These are phyloP conservation scores for Neocucurbitaria cava DNA, from an alignment of 2,329 filamentous ascomycete genomes.

Conservation along the genomic window DNA sequence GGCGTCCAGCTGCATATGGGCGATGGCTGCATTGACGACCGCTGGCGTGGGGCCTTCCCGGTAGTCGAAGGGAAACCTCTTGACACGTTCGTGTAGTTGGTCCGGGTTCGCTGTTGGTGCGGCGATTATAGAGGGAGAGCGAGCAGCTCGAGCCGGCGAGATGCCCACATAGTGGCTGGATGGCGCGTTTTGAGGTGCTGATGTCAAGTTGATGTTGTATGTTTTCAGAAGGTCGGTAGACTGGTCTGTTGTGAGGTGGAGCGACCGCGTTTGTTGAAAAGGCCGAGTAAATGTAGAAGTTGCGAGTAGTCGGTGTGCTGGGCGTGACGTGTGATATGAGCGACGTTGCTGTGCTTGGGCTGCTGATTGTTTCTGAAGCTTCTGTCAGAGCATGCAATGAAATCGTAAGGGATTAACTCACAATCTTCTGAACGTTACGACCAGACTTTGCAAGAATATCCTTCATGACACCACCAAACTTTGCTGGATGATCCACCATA, in stretches of 20 bases:
- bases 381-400: not conserved
- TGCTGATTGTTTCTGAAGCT: slow-evolving; percentile 41
- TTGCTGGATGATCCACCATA: slow-evolving; percentile 77
- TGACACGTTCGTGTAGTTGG: slow-evolving; percentile 53
- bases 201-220: slow-evolving; percentile 57
- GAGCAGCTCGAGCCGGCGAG: slow-evolving; percentile 68
- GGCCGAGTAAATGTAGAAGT: slow-evolving; percentile 1
- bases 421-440: slow-evolving; percentile 50
- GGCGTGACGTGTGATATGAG: slow-evolving; percentile 50
- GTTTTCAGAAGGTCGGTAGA: slow-evolving; percentile 64
- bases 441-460: slow-evolving; percentile 59
- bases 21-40: slow-evolving; percentile 53
- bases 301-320: slow-evolving; percentile 19
- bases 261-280: slow-evolving; percentile 54
- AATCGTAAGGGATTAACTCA: slow-evolving; percentile 19
- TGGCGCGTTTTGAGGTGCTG: slow-evolving; percentile 38
- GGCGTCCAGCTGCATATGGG: slow-evolving; percentile 62
- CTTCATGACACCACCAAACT: slow-evolving; percentile 74
- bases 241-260: slow-evolving; percentile 64
- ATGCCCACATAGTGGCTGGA: slow-evolving; percentile 65
- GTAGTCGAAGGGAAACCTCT: slow-evolving; percentile 70
- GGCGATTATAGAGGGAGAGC: slow-evolving; percentile 69
- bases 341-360: slow-evolving; percentile 57
- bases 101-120: slow-evolving; percentile 59
- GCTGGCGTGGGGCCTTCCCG: slow-evolving; percentile 49